A percentile compares a stretch with the other conserved stretches of the same genome.
phyloP scores from a whole-genome alignment of 192 early-diverging fungal genomes.

The Backusella macrospora region DNA sequence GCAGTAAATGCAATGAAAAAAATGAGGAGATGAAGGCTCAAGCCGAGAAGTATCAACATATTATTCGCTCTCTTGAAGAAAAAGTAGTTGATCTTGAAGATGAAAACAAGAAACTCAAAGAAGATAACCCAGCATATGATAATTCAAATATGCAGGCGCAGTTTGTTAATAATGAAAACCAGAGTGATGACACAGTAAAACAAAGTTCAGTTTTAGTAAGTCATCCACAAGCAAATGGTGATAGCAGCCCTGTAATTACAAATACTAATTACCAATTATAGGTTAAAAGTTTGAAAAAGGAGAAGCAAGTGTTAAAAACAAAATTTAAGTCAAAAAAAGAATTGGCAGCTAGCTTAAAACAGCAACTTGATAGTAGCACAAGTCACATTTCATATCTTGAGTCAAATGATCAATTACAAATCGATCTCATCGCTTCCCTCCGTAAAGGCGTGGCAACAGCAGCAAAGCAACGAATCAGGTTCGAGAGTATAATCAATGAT shows the following conservation, averaged over 20 bases:
- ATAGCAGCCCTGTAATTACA: too few species aligned
- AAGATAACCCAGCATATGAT: too few species aligned
- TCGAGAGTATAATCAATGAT: neutral
- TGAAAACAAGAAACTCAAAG: neutral
- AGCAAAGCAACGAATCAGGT: neutral
- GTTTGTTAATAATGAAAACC: too few species aligned
- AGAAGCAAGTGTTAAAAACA: neutral
- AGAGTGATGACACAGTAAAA: too few species aligned
- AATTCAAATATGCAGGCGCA: too few species aligned
- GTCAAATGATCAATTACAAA: neutral
- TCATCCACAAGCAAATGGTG: neutral
- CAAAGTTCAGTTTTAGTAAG: too few species aligned
- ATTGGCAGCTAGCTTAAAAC: neutral
- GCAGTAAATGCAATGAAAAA: neutral
- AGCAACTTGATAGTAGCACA: neutral
- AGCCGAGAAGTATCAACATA: neutral
- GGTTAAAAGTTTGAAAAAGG: neutral
- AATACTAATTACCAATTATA: neutral
- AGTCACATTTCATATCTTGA: neutral
- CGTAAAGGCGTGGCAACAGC: neutral
- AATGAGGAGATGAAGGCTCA: neutral
- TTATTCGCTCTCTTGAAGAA: neutral
- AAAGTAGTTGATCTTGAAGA: neutral
- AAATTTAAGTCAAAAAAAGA: neutral
- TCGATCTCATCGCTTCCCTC: neutral